These are phyloP conservation scores for Annulohypoxylon nitens DNA, from an alignment of 495 filamentous ascomycete species.

Conservation along the genomic window DNA sequence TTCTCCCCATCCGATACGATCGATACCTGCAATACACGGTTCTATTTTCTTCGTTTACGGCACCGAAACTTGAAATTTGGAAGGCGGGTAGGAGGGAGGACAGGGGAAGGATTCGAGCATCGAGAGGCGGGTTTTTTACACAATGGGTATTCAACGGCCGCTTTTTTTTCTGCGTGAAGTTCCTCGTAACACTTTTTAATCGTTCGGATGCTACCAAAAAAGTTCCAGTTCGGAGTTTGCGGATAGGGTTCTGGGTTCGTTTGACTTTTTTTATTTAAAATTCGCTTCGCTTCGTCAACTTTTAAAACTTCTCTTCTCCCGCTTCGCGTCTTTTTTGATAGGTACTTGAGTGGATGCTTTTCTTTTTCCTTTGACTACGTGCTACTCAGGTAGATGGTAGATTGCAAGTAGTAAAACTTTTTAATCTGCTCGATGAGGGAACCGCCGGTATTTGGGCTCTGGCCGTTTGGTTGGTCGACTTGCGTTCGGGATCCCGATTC, in stretches of 20 bases:
- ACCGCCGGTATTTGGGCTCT: background rate
- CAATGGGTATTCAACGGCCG: background rate
- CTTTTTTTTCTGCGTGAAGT: slow-evolving; percentile 6
- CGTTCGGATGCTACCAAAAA: slow-evolving; percentile 34
- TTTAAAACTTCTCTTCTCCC: slow-evolving; percentile 7
- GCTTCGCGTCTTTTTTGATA: slow-evolving; percentile 6
- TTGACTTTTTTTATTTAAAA: slow-evolving; percentile 1
- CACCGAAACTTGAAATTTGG: background rate
- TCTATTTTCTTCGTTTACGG: background rate
- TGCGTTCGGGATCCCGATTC: background rate
- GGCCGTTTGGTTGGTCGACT: background rate
- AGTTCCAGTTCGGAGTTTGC: slow-evolving; percentile 44
- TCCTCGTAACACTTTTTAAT: too few relatives aligned
- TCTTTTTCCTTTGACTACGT: slow-evolving; percentile 6
- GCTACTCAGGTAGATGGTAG: too few relatives aligned
- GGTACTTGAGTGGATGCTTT: background rate
- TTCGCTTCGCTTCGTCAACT: background rate
- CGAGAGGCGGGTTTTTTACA: background rate
- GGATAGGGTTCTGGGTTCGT: slow-evolving; percentile 27
- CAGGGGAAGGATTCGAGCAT: background rate
- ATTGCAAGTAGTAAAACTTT: background rate
- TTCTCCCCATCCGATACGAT: background rate
- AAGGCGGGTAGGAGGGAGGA: background rate
- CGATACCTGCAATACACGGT: slow-evolving; percentile 2
- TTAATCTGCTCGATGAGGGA: slow-evolving; percentile 25